These are phyloP conservation scores for Colletotrichum simmondsii DNA, from an alignment of 2,329 filamentous ascomycete genomes.

Conservation along the genomic window DNA sequence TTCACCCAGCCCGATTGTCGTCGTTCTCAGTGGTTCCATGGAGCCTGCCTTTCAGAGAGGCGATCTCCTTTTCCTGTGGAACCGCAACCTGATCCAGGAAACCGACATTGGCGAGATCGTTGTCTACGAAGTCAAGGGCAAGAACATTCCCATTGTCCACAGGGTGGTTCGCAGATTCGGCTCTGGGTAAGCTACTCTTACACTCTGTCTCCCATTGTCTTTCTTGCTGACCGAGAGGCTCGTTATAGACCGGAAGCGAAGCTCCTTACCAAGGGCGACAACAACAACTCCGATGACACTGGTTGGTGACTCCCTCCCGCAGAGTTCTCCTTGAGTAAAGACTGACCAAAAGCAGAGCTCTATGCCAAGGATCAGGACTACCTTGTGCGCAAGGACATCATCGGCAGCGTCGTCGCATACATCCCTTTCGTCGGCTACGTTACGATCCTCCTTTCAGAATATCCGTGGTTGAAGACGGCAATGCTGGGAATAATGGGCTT, in stretches of 20 bases:
- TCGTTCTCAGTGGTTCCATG: conserved; percentile 87
- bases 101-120: conserved; percentile 69
- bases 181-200: conserved; percentile 55
- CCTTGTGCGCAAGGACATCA: conserved; percentile 87
- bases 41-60: conserved; percentile 85
- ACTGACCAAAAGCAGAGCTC: conserved; percentile 34
- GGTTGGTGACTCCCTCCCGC: not conserved
- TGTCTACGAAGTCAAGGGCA: conserved; percentile 84
- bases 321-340: not conserved
- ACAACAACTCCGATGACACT: conserved; percentile 87
- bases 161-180: conserved; percentile 83
- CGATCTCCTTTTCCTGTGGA: conserved; percentile 82
- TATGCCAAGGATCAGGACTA: conserved; percentile 91
- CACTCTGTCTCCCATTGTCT: not conserved
- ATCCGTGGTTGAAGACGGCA: conserved; percentile 96
- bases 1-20: conserved; percentile 81
- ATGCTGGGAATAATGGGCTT: conserved; percentile 96
- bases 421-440: conserved; percentile 97
- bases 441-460: conserved; percentile 93
- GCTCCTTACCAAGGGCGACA: conserved; percentile 96
- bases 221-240: not conserved
- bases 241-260: conserved; percentile 64
- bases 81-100: conserved; percentile 69
- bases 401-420: conserved; percentile 91
- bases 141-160: conserved; percentile 98